These are phyloP conservation scores for Phytophthora rubi DNA, from an alignment of 352 stramenopile genomes.

Conservation along the genomic window DNA sequence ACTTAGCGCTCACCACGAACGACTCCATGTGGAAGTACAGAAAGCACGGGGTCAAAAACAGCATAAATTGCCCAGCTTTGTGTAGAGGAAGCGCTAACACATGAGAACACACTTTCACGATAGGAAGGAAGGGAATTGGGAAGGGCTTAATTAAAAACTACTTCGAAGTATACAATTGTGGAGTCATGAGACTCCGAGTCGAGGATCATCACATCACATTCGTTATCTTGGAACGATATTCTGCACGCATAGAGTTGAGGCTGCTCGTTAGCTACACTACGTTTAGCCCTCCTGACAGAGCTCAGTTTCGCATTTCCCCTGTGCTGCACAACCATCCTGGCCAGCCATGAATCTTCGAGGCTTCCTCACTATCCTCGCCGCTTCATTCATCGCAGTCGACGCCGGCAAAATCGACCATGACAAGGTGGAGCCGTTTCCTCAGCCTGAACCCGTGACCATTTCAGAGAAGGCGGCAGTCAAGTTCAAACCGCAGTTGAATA, in stretches of 20 bases:
- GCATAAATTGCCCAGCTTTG: not conserved
- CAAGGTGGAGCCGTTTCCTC: not conserved
- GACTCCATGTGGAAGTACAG: not conserved
- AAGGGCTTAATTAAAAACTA: not conserved
- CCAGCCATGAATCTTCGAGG: not conserved
- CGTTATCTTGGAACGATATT: not conserved
- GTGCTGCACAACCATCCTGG: not conserved
- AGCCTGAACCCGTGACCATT: not conserved
- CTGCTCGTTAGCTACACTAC: not conserved
- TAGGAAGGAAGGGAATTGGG: not conserved
- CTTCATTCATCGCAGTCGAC: not conserved
- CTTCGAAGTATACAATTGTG: not conserved
- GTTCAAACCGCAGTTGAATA: not conserved
- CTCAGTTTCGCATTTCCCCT: not conserved
- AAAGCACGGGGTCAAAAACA: not conserved
- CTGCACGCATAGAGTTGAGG: not conserved
- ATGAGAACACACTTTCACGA: not conserved
- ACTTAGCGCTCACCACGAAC: not conserved
- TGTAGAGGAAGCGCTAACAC: not conserved
- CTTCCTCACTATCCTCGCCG: not conserved
- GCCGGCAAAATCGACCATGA: not conserved
- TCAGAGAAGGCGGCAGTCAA: conserved; percentile 1
- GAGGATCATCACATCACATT: not conserved
- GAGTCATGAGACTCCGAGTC: not conserved
- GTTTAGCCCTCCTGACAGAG: not conserved